Percentiles rank a stretch among this genome's conserved stretches.
These are phyloP conservation scores for Lentinula edodes DNA, from an alignment of 768 basidiomycete genomes.

Conservation along the genomic window DNA sequence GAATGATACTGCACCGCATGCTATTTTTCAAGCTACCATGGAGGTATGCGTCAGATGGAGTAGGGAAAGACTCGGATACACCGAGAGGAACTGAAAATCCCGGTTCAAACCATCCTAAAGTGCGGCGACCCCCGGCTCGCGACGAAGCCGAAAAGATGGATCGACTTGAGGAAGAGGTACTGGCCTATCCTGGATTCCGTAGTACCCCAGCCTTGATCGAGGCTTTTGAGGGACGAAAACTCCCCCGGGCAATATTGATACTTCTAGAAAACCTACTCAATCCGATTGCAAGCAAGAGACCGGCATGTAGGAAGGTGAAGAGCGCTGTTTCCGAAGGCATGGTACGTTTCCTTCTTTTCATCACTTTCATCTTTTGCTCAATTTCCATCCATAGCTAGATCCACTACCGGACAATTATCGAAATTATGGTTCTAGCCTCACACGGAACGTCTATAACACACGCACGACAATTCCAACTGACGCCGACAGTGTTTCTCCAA, in stretches of 20 bases:
- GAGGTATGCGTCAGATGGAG: constrained; percentile 59
- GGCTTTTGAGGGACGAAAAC: constrained; percentile 62
- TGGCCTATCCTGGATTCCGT: constrained; percentile 63
- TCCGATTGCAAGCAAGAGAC: constrained; percentile 53
- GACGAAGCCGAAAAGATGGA: constrained; percentile 59
- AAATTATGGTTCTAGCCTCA: neutral
- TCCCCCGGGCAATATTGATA: constrained; percentile 66
- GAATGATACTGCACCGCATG: constrained; percentile 93
- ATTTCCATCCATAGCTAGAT: constrained; percentile 13
- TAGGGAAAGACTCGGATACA: constrained; percentile 25
- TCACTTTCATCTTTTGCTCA: constrained; percentile 19
- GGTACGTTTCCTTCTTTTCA: constrained; percentile 37
- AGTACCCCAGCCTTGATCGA: constrained; percentile 40
- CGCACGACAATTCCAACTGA: neutral
- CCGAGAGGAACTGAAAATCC: neutral
- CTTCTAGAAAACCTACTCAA: constrained; percentile 70
- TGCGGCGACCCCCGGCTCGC: constrained; percentile 29
- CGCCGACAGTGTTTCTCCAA: neutral
- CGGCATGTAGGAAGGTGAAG: constrained; percentile 68
- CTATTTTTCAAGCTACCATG: constrained; percentile 90
- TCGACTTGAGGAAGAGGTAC: constrained; percentile 66
- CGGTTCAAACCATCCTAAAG: neutral
- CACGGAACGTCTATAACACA: neutral
- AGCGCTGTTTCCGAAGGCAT: constrained; percentile 64
- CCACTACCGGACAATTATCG: constrained; percentile 1